Evolutionary conservation across 2,329 filamentous ascomycete species (phyloP).

Genomic region (Myriosclerotinia scirpicola): DNA sequence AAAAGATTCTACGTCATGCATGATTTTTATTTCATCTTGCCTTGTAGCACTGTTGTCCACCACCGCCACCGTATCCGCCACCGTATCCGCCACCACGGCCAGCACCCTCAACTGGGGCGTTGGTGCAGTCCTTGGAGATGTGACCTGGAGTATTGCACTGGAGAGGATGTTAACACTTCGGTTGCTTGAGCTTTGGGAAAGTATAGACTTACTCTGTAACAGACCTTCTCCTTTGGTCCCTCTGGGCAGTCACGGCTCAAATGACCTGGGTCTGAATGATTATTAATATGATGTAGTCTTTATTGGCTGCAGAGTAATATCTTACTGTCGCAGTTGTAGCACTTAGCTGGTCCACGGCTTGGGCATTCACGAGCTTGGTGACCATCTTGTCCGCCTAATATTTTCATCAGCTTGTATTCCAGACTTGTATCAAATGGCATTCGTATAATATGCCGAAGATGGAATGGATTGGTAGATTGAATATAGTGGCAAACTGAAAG

Average conservation of each 20-base stretch:
- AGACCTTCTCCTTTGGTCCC: constrained; percentile 83
- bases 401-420: constrained; percentile 32
- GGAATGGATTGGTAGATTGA: not conserved
- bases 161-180: not conserved
- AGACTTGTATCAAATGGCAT: not conserved
- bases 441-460: not conserved
- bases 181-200: not conserved
- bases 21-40: constrained; percentile 26
- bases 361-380: constrained; percentile 85
- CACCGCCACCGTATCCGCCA: constrained; percentile 44
- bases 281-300: constrained; percentile 38
- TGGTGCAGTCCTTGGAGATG: constrained; percentile 73
- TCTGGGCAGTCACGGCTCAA: constrained; percentile 90
- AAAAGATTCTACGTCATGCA: not conserved
- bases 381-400: constrained; percentile 67
- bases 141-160: constrained; percentile 77
- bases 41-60: constrained; percentile 83
- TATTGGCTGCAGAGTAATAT: constrained; percentile 32
- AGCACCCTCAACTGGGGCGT: constrained; percentile 39
- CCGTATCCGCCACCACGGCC: constrained; percentile 39
- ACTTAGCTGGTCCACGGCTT: constrained; percentile 78
- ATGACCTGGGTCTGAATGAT: constrained; percentile 61
- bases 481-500: not conserved
- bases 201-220: constrained; percentile 54
- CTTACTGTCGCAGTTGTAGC: constrained; percentile 81